These are phyloP conservation scores for Solanum bukasovii DNA, from an alignment of 257 asterid species.

Conservation along the genomic window DNA sequence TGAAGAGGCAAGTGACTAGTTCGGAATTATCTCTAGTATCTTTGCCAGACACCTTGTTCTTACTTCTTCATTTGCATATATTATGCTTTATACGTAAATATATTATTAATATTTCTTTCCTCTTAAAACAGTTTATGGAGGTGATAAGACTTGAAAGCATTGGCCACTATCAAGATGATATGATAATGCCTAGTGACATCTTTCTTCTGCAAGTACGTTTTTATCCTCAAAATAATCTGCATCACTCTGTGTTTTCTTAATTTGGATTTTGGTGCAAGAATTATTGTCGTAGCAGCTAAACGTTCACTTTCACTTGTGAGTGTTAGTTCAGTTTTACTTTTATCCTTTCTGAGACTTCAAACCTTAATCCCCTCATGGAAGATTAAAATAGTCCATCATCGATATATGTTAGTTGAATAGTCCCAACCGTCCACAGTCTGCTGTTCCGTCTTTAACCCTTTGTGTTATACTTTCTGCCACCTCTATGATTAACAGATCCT, in stretches of 20 bases:
- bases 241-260: background rate
- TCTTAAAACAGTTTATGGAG: slow-evolving; percentile 71
- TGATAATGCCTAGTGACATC: slow-evolving; percentile 73
- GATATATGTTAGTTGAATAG: too few species aligned
- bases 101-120: background rate
- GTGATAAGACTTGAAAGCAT: slow-evolving; percentile 89
- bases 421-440: background rate
- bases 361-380: too few species aligned
- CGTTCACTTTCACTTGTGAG: background rate
- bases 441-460: background rate
- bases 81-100: background rate
- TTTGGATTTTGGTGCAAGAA: background rate
- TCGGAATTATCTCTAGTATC: background rate
- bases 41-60: background rate
- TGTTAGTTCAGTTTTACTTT: background rate
- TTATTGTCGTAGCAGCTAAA: background rate
- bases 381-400: too few species aligned
- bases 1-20: slow-evolving; percentile 61
- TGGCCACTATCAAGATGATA: slow-evolving; percentile 59
- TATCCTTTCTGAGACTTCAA: background rate
- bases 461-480: background rate
- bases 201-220: slow-evolving; percentile 84
- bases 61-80: background rate
- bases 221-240: background rate
- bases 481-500: background rate